Percentiles rank a stretch among this genome's conserved stretches.
Evolutionary conservation across 2,329 filamentous ascomycete genomes (phyloP).

Genomic region (Chaetomiaceae sp.): DNA sequence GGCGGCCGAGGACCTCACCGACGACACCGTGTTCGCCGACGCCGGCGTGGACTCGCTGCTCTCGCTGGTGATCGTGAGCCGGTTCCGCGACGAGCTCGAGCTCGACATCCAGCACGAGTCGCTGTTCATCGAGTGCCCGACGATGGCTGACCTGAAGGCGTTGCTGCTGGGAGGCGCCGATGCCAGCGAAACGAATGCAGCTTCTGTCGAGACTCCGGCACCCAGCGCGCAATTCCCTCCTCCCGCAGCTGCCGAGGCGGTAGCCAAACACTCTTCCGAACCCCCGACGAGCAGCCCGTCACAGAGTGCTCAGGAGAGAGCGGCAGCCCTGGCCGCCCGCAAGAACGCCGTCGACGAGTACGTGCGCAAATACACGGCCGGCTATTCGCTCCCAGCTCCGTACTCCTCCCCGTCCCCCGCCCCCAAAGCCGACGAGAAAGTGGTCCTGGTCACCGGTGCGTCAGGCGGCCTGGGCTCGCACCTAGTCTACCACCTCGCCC

Average conservation of each 20-base stretch:
- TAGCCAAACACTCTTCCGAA: too few species aligned
- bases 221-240: too few species aligned
- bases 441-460: slow-evolving; percentile 35
- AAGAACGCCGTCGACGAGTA: not conserved
- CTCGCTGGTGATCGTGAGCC: slow-evolving; percentile 47
- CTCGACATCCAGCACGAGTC: not conserved
- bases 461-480: slow-evolving; percentile 36
- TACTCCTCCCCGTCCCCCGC: too few species aligned
- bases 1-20: slow-evolving; percentile 54
- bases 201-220: not conserved
- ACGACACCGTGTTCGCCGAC: slow-evolving; percentile 46
- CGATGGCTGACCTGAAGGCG: not conserved
- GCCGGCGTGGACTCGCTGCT: slow-evolving; percentile 54
- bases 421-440: too few species aligned
- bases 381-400: too few species aligned
- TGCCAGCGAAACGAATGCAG: not conserved
- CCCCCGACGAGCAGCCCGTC: too few species aligned
- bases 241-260: too few species aligned
- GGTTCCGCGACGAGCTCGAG: slow-evolving; percentile 41
- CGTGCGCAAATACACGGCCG: not conserved
- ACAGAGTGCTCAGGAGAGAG: too few species aligned
- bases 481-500: slow-evolving; percentile 28
- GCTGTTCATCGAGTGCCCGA: not conserved
- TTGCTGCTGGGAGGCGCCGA: not conserved
- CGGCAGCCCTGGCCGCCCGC: not conserved